Percentiles rank a stretch among this genome's conserved stretches.
Conservation (phyloP, 441 rosid species). For the Rhodomyrtus psidioides region DNA sequence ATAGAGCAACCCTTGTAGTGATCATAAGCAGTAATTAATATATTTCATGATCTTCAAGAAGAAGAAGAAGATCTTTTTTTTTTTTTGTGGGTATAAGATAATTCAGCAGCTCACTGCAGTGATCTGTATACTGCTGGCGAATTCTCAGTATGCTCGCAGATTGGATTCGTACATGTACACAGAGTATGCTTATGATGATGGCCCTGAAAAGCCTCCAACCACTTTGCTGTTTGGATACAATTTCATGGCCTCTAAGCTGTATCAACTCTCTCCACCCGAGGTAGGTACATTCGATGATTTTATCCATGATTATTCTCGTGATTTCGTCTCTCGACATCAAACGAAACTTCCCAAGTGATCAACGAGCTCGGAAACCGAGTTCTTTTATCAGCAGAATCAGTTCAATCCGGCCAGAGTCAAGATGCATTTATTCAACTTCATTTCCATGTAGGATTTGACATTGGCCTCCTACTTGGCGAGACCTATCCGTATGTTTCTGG, state of each 20-base stretch:
- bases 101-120: neutral
- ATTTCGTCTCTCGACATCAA: neutral
- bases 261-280: slow-evolving; percentile 34
- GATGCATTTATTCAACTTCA: neutral
- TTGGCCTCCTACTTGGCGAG: slow-evolving; percentile 18
- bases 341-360: neutral
- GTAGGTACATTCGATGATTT: neutral
- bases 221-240: neutral
- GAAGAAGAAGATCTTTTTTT: neutral
- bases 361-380: neutral
- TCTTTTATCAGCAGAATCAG: neutral
- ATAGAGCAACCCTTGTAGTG: neutral
- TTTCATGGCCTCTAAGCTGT: slow-evolving; percentile 12
- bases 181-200: neutral
- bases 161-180: slow-evolving; percentile 10
- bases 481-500: neutral
- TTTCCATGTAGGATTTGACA: slow-evolving; percentile 8
- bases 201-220: slow-evolving; percentile 8
- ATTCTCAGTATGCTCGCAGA: neutral
- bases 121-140: neutral
- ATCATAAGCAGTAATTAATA: neutral
- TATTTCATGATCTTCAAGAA: neutral
- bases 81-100: neutral
- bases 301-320: neutral
- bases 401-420: neutral